Evolutionary conservation across 768 basidiomycete species (phyloP), one percentile per base, ranked within the genome.

Genomic region (Suillus spraguei): DNA sequence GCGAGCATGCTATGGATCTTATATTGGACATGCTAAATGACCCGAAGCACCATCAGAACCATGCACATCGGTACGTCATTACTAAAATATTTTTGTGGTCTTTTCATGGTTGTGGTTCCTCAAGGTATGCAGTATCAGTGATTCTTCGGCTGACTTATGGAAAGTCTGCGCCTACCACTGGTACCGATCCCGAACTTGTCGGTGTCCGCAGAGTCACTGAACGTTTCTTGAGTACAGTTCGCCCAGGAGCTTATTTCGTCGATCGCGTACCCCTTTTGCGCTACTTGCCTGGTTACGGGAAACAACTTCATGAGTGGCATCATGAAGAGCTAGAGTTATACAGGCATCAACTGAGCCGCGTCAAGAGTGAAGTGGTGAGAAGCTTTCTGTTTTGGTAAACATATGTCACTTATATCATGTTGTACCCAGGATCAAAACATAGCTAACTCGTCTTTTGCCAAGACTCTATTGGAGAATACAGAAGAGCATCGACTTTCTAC

Each of bases 211-310:
- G 22, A 49, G 22, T 8, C 14, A 14, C 7, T 14, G 14, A 49
- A 49, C 47, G 4, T 22, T 3, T 49, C 6, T 22, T 24, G 47
- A 6, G 2, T 24, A 14, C 47, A 14, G 7, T 24, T 49, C 47
- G 47, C 22, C 47, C 47, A 49, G 47, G 47, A 49, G 47, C 47
- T 49, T 6, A 49, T 49, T 11, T 49, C 22, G 47, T 49, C 13
- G 47, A 49, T 24, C 47, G 47, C 14, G 22, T 49, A 7, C 47
- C 47, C 7, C 14, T 49, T 49, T 49, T 49, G 47, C 47, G 47
- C 47, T 49, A 49, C 47, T 24, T 49, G 22, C 47, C 47, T 24
- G 47, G 47, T 49, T 49, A 49, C 47, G 47, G 47, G 24, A 49
- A 49, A 24, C 47, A 49, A 14, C 47, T 49, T 24, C 2, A 49